Evolutionary conservation across 805 yeast genomes (phyloP).

Genomic region (Millerago galiae): DNA sequence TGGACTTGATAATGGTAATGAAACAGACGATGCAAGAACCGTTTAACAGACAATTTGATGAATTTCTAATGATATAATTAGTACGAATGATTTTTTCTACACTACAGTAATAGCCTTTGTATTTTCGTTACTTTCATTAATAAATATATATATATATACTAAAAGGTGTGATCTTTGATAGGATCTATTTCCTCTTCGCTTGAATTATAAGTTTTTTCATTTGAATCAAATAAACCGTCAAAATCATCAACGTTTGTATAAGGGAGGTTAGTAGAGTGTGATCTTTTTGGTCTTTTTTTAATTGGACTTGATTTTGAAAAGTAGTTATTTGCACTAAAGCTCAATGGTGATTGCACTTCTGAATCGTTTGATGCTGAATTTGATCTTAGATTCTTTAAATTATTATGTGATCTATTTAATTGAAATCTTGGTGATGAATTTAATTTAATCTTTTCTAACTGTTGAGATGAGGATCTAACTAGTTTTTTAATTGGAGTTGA

Average conservation of each 20-base stretch:
- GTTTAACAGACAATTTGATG: not conserved
- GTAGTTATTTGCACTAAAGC: conserved; percentile 5
- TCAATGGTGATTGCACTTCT: conserved; percentile 16
- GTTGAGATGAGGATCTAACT: not conserved
- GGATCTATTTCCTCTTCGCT: conserved; percentile 13
- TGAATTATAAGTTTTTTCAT: conserved; percentile 1
- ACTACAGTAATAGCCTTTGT: not conserved
- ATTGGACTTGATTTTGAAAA: conserved; percentile 6
- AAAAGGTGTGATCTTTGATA: conserved; percentile 12
- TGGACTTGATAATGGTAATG: not conserved
- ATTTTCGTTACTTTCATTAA: not conserved
- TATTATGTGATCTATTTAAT: conserved; percentile 1
- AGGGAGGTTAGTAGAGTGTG: no score
- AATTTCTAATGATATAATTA: not conserved
- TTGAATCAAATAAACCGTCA: conserved; percentile 18
- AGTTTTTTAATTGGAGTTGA: not conserved
- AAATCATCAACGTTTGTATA: conserved; percentile 12
- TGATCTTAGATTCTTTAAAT: conserved; percentile 15
- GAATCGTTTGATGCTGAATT: conserved; percentile 18
- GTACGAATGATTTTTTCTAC: not conserved
- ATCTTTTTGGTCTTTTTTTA: not conserved
- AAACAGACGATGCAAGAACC: not conserved
- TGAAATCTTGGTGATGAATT: not conserved
- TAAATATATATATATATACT: not conserved
- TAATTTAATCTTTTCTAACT: not conserved